These are phyloP conservation scores for Nakazawaea anatomiae DNA, from an alignment of 805 yeast genomes.

Conservation along the genomic window DNA sequence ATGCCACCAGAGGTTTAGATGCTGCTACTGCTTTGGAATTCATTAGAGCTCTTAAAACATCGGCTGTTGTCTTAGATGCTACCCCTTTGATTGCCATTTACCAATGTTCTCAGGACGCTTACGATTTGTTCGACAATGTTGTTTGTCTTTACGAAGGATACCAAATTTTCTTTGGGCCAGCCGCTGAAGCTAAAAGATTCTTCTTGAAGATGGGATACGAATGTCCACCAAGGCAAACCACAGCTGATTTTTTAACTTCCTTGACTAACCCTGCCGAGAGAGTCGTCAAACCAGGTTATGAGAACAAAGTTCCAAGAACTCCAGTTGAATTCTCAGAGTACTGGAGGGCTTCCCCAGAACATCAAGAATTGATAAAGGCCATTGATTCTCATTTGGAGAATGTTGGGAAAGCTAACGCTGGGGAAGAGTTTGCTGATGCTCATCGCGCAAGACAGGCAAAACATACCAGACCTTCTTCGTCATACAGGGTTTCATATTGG, in stretches of 20 bases:
- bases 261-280: constrained; percentile 59
- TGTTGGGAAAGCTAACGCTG: constrained; percentile 13
- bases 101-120: constrained; percentile 38
- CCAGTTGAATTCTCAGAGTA: constrained; percentile 44
- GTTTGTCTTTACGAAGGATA: constrained; percentile 36
- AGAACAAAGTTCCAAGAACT: constrained; percentile 45
- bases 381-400: constrained; percentile 31
- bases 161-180: constrained; percentile 57
- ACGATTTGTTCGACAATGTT: constrained; percentile 37
- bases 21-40: constrained; percentile 67
- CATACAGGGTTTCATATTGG: constrained; percentile 38
- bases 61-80: constrained; percentile 42
- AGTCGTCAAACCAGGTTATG: constrained; percentile 33
- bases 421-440: constrained; percentile 18
- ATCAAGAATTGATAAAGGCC: constrained; percentile 29
- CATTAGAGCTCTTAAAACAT: constrained; percentile 48
- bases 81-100: constrained; percentile 49
- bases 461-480: constrained; percentile 32
- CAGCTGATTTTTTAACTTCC: constrained; percentile 63
- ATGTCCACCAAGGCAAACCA: constrained; percentile 59
- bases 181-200: constrained; percentile 44
- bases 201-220: constrained; percentile 57
- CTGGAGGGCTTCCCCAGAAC: constrained; percentile 43
- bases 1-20: constrained; percentile 68
- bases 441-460: constrained; percentile 36